Conservation (phyloP, 225 moss, liverwort and hornwort genomes). For the Takakia lepidozioides region DNA sequence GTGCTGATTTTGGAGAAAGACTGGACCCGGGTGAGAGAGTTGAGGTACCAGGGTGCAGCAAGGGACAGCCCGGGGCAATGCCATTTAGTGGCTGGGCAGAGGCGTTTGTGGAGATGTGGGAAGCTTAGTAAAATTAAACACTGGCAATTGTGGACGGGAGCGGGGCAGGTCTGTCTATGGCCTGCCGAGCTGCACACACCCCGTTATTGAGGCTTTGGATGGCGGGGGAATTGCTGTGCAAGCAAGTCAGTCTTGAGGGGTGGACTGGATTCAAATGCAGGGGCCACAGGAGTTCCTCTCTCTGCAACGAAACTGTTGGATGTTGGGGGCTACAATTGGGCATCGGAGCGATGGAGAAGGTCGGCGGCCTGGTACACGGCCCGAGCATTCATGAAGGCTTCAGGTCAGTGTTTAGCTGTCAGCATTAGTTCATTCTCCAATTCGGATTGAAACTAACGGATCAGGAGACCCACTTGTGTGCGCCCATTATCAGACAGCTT, state of each 20-base stretch:
- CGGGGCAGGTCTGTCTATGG: conserved; percentile 35
- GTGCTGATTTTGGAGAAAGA: no score
- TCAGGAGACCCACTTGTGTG: no score
- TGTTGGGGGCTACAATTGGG: conserved; percentile 15
- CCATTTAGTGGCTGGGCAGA: no score
- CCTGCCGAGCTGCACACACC: conserved; percentile 30
- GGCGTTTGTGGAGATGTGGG: no score
- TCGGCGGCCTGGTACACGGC: conserved; percentile 11
- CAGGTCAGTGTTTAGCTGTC: conserved; percentile 17
- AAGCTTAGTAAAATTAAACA: no score
- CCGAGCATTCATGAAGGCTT: conserved; percentile 4
- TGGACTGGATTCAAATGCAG: conserved; percentile 19
- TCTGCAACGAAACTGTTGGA: conserved; percentile 15
- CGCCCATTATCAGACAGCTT: no score
- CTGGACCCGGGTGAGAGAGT: no score
- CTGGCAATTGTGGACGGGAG: conserved; percentile 16
- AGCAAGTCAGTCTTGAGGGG: conserved; percentile 22
- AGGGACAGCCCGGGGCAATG: no score
- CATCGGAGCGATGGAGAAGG: conserved; percentile 4
- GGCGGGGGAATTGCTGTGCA: conserved; percentile 34
- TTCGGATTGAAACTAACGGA: no score
- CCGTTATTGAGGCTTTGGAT: conserved; percentile 41
- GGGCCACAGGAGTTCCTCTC: conserved; percentile 13
- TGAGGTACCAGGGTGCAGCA: no score
- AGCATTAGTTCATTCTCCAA: no score